Evolutionary conservation across 345 rosid genomes (phyloP).

Genomic region (Hirschfeldia incana): DNA sequence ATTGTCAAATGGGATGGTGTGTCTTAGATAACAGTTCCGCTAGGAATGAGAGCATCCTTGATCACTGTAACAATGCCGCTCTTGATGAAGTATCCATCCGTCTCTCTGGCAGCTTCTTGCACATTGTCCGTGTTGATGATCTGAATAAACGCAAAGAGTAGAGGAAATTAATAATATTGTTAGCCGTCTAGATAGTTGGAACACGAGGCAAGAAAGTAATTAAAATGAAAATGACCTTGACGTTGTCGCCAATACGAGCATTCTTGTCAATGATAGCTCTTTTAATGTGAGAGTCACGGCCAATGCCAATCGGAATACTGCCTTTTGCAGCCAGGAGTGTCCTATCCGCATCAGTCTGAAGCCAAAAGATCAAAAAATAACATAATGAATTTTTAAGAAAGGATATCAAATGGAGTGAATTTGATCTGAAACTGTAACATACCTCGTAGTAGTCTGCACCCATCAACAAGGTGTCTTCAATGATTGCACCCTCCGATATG

Average conservation of each 20-base stretch:
- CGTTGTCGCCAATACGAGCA: slow-evolving; percentile 86
- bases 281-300: slow-evolving; percentile 81
- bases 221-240: slow-evolving; percentile 53
- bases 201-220: neutral
- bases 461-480: slow-evolving; percentile 89
- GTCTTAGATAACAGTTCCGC: slow-evolving; percentile 68
- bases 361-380: neutral
- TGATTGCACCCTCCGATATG: slow-evolving; percentile 92
- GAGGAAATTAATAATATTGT: neutral
- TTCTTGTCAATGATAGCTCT: slow-evolving; percentile 96
- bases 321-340: slow-evolving; percentile 83
- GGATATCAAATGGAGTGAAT: neutral
- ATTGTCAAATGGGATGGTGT: neutral
- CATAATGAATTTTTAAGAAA: neutral
- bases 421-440: slow-evolving; percentile 7
- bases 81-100: slow-evolving; percentile 96
- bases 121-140: slow-evolving; percentile 78
- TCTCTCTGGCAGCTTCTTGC: slow-evolving; percentile 95
- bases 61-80: slow-evolving; percentile 94
- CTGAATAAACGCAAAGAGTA: slow-evolving; percentile 41
- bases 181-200: neutral
- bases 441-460: slow-evolving; percentile 99
- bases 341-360: slow-evolving; percentile 89
- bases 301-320: slow-evolving; percentile 87
- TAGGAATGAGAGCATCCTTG: slow-evolving; percentile 93